Conservation (phyloP, 148 eudicot genomes). For the Dysphania ambrosioides region DNA sequence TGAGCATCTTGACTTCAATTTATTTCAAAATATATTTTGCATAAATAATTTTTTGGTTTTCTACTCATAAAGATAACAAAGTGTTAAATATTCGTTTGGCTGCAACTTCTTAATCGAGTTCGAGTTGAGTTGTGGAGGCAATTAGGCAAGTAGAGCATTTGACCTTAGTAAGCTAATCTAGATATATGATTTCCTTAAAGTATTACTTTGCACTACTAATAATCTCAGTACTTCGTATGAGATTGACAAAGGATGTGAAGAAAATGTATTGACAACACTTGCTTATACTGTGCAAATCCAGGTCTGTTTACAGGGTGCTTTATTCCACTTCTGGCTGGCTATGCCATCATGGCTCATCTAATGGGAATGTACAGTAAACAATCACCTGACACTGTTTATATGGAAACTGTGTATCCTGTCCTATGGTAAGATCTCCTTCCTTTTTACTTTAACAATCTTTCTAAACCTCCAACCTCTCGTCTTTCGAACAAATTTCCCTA, state of each 20-base stretch:
- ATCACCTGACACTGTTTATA: conserved; percentile 61
- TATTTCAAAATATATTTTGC: too few relatives aligned
- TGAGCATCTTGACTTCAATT: too few relatives aligned
- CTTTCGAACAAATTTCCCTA: neutral
- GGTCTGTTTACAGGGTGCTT: conserved; percentile 88
- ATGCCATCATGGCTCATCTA: conserved; percentile 79
- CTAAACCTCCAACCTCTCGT: neutral
- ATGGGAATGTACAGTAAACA: conserved; percentile 64
- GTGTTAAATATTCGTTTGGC: too few relatives aligned
- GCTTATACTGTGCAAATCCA: conserved; percentile 26
- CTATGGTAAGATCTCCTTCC: conserved; percentile 61
- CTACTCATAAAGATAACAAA: too few relatives aligned
- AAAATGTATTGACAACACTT: too few relatives aligned
- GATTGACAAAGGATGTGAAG: neutral
- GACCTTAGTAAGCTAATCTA: too few relatives aligned
- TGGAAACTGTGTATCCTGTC: conserved; percentile 96
- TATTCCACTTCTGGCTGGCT: conserved; percentile 75
- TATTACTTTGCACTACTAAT: neutral
- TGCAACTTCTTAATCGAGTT: too few relatives aligned
- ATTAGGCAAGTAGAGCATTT: too few relatives aligned
- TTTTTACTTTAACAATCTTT: neutral
- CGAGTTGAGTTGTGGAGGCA: too few relatives aligned
- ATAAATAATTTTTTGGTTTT: too few relatives aligned
- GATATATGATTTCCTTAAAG: neutral
- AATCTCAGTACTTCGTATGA: too few relatives aligned